A percentile compares a stretch with the other conserved stretches of the same genome.
These are phyloP conservation scores for Lentinula boryana DNA, from an alignment of 768 basidiomycete genomes.

Conservation along the genomic window DNA sequence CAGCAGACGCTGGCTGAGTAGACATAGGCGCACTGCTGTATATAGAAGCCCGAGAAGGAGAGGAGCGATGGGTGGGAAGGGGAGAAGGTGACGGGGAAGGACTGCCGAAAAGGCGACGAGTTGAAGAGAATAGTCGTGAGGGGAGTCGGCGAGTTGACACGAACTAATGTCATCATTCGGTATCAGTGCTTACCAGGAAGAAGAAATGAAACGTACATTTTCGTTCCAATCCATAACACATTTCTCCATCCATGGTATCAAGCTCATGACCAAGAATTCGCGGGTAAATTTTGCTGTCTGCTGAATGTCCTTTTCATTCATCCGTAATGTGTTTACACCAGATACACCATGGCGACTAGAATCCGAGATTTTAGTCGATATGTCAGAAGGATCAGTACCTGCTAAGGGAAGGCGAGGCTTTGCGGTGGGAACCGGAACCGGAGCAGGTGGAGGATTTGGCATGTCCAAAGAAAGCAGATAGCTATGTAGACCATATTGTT, in stretches of 20 bases:
- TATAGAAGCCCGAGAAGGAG: constrained; percentile 28
- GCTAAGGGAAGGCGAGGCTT: constrained; percentile 64
- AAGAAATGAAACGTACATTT: constrained; percentile 34
- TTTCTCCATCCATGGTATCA: constrained; percentile 97
- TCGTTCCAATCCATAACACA: constrained; percentile 94
- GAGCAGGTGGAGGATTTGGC: constrained; percentile 56
- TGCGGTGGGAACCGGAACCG: constrained; percentile 60
- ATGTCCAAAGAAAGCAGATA: constrained; percentile 62
- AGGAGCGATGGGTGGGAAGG: constrained; percentile 31
- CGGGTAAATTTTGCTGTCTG: constrained; percentile 73
- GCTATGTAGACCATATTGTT: constrained; percentile 75
- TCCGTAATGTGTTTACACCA: constrained; percentile 36
- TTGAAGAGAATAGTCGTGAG: constrained; percentile 81
- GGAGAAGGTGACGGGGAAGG: constrained; percentile 41
- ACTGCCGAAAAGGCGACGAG: constrained; percentile 76
- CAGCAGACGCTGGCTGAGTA: constrained; percentile 8
- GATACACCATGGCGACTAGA: constrained; percentile 15
- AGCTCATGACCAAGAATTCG: constrained; percentile 84
- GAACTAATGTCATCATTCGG: constrained; percentile 36
- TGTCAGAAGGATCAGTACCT: constrained; percentile 12
- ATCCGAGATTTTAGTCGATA: constrained; percentile 15
- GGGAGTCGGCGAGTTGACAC: constrained; percentile 74
- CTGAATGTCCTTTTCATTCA: constrained; percentile 71
- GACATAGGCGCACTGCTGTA: constrained; percentile 22
- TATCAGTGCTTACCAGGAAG: neutral